phyloP scores from a whole-genome alignment of 2,329 filamentous ascomycete genomes.

The Chrysoporthe austroafricana region DNA sequence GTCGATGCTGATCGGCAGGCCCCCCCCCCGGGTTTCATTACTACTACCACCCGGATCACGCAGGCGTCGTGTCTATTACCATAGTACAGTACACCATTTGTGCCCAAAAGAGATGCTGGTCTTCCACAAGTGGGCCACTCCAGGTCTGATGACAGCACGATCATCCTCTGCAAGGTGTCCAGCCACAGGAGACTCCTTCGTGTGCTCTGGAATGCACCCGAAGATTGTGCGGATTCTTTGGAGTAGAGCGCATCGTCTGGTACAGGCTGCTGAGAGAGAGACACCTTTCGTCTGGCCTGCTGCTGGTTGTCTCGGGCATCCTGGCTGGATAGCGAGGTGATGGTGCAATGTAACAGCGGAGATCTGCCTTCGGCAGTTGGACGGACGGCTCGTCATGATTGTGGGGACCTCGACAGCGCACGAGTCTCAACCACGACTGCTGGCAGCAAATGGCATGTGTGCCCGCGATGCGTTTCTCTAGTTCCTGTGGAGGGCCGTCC shows the following conservation, averaged over 20 bases:
- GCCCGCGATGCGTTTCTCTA: not conserved
- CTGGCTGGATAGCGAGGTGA: not conserved
- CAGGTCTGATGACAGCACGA: not conserved
- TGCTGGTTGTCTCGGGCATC: not conserved
- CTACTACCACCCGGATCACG: not conserved
- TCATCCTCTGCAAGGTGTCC: not conserved
- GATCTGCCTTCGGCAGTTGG: slow-evolving; percentile 26
- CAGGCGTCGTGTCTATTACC: not conserved
- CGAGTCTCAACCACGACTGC: not conserved
- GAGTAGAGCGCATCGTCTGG: not conserved
- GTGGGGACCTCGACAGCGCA: slow-evolving; percentile 6
- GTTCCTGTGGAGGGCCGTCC: no score
- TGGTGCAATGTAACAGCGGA: slow-evolving; percentile 20
- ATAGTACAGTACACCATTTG: not conserved
- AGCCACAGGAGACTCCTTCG: not conserved
- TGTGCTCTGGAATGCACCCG: not conserved
- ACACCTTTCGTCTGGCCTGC: not conserved
- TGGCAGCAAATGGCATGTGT: not conserved
- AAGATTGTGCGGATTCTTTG: not conserved
- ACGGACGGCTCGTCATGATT: slow-evolving; percentile 15
- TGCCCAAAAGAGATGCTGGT: not conserved
- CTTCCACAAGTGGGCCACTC: not conserved
- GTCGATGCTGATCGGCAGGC: slow-evolving; percentile 13
- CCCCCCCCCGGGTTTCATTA: not conserved
- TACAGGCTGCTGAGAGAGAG: not conserved